Conservation (phyloP, 78 protist species). For the Salpingoeca rosetta region DNA sequence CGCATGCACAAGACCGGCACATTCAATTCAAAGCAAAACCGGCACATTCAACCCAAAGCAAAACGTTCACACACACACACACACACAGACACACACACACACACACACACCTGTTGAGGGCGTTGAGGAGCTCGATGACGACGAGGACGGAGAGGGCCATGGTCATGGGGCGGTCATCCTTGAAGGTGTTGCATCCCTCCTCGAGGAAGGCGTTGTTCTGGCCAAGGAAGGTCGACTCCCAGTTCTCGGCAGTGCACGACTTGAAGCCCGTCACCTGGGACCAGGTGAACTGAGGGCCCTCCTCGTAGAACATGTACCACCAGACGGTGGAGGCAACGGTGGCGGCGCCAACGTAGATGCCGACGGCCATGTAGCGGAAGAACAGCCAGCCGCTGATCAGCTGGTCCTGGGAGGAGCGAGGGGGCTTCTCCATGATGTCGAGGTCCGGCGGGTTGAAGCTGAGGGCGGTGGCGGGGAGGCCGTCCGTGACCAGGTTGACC, state of each 20-base stretch:
- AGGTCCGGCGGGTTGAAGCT: constrained; percentile 70
- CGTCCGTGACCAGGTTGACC: constrained; percentile 84
- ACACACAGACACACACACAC: too few species aligned
- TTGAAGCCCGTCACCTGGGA: constrained; percentile 6
- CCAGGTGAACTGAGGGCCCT: constrained; percentile 20
- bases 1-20: too few species aligned
- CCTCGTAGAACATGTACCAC: constrained; percentile 25
- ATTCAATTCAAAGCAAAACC: too few species aligned
- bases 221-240: background rate
- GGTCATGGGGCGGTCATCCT: constrained; percentile 19
- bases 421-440: constrained; percentile 76
- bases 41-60: too few species aligned
- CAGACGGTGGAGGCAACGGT: constrained; percentile 23
- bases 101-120: too few species aligned
- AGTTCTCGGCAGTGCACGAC: background rate
- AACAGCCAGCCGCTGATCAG: constrained; percentile 44
- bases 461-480: constrained; percentile 76
- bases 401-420: constrained; percentile 58
- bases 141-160: constrained; percentile 61
- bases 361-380: constrained; percentile 45
- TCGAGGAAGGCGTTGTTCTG: background rate
- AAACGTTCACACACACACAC: too few species aligned
- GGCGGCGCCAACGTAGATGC: constrained; percentile 48
- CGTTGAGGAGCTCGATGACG: constrained; percentile 62
- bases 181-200: background rate